Percentiles rank a stretch among this genome's conserved stretches.
These are phyloP conservation scores for Kwoniella bestiolae DNA, from an alignment of 768 basidiomycete species.

Conservation along the genomic window DNA sequence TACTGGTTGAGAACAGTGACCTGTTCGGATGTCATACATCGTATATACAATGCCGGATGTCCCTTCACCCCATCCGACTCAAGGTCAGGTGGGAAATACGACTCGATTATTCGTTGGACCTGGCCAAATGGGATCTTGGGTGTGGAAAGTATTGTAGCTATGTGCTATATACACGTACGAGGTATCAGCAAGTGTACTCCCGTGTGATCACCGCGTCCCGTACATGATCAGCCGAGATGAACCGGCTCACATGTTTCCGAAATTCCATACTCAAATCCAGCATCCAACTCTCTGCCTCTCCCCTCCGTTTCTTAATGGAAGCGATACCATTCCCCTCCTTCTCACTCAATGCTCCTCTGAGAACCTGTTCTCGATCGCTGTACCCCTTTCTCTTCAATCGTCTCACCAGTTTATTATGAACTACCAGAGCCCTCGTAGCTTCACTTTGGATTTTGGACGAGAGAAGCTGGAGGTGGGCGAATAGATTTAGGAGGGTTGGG, in stretches of 20 bases:
- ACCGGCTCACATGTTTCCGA: constrained; percentile 29
- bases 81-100: constrained; percentile 30
- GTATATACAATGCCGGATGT: constrained; percentile 21
- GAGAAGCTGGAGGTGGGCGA: constrained; percentile 35
- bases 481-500: constrained; percentile 25
- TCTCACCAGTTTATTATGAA: constrained; percentile 9
- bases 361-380: neutral
- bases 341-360: constrained; percentile 16
- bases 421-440: constrained; percentile 16
- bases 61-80: neutral
- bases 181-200: too few species aligned
- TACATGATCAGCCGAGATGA: too few species aligned
- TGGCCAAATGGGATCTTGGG: constrained; percentile 11
- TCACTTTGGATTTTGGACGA: constrained; percentile 16
- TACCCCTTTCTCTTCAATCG: constrained; percentile 2
- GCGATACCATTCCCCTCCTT: constrained; percentile 20
- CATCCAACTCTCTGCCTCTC: constrained; percentile 21
- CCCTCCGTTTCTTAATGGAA: neutral
- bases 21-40: constrained; percentile 20
- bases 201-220: too few species aligned
- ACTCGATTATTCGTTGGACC: constrained; percentile 22
- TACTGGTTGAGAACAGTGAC: neutral
- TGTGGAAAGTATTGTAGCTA: constrained; percentile 22
- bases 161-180: too few species aligned
- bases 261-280: constrained; percentile 31